Evolutionary conservation across 768 basidiomycete species (phyloP).

Genomic region (Lactifluus echinatus): DNA sequence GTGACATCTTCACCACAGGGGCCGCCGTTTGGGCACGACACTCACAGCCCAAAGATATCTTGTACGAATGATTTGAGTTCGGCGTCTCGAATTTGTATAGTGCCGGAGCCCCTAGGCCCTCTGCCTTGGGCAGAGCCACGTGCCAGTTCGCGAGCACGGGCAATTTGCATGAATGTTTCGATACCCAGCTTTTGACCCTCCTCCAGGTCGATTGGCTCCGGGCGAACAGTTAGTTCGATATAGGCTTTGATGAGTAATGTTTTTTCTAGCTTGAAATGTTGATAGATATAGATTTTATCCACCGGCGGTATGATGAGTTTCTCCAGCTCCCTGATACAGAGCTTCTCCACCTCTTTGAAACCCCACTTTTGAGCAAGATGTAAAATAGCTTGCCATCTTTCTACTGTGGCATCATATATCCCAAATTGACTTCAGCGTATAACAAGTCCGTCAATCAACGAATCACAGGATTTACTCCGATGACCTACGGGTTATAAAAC

Average conservation of each 20-base stretch:
- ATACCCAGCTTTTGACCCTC: slow-evolving; percentile 51
- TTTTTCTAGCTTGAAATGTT: slow-evolving; percentile 40
- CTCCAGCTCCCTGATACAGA: slow-evolving; percentile 47
- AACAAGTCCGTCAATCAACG: slow-evolving; percentile 22
- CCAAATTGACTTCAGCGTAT: slow-evolving; percentile 40
- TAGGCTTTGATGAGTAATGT: slow-evolving; percentile 45
- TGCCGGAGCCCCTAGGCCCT: background rate
- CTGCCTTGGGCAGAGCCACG: background rate
- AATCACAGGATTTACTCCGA: slow-evolving; percentile 13
- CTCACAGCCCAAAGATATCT: background rate
- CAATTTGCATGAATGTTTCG: slow-evolving; percentile 46
- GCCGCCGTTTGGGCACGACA: background rate
- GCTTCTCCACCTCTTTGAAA: slow-evolving; percentile 42
- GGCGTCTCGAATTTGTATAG: background rate
- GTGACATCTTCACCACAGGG: too few relatives aligned
- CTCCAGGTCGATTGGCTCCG: slow-evolving; percentile 38
- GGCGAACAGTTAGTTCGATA: slow-evolving; percentile 42
- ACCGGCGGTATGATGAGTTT: slow-evolving; percentile 36
- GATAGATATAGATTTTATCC: slow-evolving; percentile 50
- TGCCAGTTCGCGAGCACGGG: slow-evolving; percentile 40
- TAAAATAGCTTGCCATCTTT: slow-evolving; percentile 49
- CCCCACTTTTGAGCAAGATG: slow-evolving; percentile 45
- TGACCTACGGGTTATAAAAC: slow-evolving; percentile 29
- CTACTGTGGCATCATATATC: slow-evolving; percentile 39
- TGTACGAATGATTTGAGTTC: background rate